phyloP scores from a whole-genome alignment of 225 moss, liverwort and hornwort species.

The Antitrichia curtipendula region DNA sequence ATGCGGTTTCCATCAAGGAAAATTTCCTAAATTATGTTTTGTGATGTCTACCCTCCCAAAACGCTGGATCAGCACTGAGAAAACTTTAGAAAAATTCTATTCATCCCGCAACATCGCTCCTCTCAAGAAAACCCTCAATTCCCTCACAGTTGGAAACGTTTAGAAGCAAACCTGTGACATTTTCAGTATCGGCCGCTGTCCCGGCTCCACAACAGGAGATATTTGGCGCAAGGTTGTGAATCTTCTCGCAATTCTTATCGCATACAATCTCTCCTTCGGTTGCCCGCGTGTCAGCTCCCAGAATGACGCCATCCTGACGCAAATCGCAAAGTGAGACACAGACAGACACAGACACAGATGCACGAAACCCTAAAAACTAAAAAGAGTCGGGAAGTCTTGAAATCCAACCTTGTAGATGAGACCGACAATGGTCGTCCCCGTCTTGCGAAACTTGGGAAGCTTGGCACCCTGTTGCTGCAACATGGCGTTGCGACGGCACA shows the following conservation, averaged over 20 bases:
- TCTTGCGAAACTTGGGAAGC: conserved; percentile 77
- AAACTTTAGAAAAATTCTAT: not conserved
- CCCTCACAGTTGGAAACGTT: not conserved
- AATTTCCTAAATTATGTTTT: not conserved
- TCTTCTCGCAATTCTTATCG: conserved; percentile 97
- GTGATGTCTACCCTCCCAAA: not conserved
- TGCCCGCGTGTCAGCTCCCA: conserved; percentile 92
- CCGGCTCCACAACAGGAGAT: conserved; percentile 96
- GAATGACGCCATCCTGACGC: conserved; percentile 81
- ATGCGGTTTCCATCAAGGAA: not conserved
- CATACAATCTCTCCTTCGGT: conserved; percentile 96
- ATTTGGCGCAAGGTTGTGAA: conserved; percentile 88
- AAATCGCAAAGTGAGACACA: not conserved
- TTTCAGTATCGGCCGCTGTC: conserved; percentile 92
- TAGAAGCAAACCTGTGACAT: conserved; percentile 63
- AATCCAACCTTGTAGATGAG: conserved; percentile 52
- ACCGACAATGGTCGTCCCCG: conserved; percentile 90
- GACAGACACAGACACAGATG: not conserved
- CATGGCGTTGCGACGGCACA: conserved; percentile 76
- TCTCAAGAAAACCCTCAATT: not conserved
- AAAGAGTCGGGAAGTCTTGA: not conserved
- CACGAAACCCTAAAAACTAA: not conserved
- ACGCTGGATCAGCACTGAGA: not conserved
- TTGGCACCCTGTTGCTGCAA: conserved; percentile 64
- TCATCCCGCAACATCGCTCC: not conserved